These are phyloP conservation scores for Drechslerella coelobrocha DNA, from an alignment of 2,329 filamentous ascomycete genomes.

Conservation along the genomic window DNA sequence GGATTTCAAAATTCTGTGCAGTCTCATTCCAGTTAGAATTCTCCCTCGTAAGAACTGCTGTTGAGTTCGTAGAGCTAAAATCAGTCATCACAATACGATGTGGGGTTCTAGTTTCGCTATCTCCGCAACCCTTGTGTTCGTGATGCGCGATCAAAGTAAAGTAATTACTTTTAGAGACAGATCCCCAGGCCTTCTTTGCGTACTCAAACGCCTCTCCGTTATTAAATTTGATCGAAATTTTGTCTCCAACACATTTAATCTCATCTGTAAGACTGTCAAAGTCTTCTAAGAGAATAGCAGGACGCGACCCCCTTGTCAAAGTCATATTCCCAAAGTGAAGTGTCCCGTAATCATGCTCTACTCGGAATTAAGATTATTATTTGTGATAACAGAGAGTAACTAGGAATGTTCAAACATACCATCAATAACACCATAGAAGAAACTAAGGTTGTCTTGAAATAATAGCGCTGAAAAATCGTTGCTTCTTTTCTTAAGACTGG, in stretches of 20 bases:
- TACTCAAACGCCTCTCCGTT: background rate
- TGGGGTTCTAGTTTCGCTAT: slow-evolving; percentile 9
- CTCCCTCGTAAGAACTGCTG: background rate
- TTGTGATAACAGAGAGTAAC: too few species aligned
- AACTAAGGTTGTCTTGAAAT: slow-evolving; percentile 5
- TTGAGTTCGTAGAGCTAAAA: background rate
- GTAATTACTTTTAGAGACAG: slow-evolving; percentile 5
- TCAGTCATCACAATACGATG: background rate
- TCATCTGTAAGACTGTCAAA: slow-evolving; percentile 3
- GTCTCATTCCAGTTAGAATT: slow-evolving; percentile 2
- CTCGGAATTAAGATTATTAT: background rate
- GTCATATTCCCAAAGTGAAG: slow-evolving; percentile 17
- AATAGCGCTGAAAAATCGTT: background rate
- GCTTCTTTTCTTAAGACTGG: background rate
- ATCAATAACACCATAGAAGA: slow-evolving; percentile 4
- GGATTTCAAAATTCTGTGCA: slow-evolving; percentile 13
- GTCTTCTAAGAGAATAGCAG: slow-evolving; percentile 4
- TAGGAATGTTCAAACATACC: background rate
- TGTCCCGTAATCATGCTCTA: background rate
- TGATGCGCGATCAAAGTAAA: slow-evolving; percentile 13
- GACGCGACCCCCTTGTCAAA: background rate
- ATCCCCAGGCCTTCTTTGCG: slow-evolving; percentile 7
- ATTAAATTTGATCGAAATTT: slow-evolving; percentile 7
- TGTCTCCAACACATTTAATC: slow-evolving; percentile 4
- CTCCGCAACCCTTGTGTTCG: slow-evolving; percentile 7